Base-by-base conservation (phyloP, 2,329 filamentous ascomycete species). In the Aspergillus pseudonomiae region DNA sequence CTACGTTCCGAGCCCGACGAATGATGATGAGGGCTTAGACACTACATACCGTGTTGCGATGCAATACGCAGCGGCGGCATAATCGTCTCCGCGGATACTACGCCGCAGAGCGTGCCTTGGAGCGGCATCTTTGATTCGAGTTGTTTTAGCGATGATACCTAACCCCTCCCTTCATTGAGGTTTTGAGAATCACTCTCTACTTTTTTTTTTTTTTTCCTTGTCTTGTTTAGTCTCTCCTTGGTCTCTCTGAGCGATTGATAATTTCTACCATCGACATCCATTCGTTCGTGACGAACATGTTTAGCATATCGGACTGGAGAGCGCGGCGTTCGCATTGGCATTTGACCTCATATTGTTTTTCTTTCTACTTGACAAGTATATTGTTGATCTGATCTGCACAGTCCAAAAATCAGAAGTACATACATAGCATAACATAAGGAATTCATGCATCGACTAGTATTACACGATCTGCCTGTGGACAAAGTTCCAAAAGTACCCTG, bases 1-100 rank as follows among this genome's bases (percentile, higher is more conserved):
- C 62, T 5, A 58, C 64, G 7, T 71, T 71, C 36, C 68, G 69
- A 26, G 62, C 62, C 34, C 62, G 41, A 36, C 69, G 69, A 26
- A 48, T 48, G 16, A 48, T 64, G 53, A 63, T 41, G 39, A 61
- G 19, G 61, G 62, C 32, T 63, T 53, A 14, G 36, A 24, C 12
- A 19, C 26, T 19, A 53, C 28, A 10, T n/a, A 34, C 50, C 12
- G n/a, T 24, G 11, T 34, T 16, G 26, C 6, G 6, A 52, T n/a
- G 16, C 28, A n/a, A 12, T 6, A 11, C 30, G 24, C 46, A 24
- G 45, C 39, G n/a, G 28, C 26, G 24, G 57, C 16, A 10, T 32
- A 12, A 3, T 50, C 9, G 32, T 59, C 24, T 19, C 55, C 16
- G 1, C 46, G 50, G 48, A 24, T 52, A 21, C 34, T 32, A 12